Conservation (phyloP, 1,284 basidiomycete species). For the Trametes polyzona region DNA sequence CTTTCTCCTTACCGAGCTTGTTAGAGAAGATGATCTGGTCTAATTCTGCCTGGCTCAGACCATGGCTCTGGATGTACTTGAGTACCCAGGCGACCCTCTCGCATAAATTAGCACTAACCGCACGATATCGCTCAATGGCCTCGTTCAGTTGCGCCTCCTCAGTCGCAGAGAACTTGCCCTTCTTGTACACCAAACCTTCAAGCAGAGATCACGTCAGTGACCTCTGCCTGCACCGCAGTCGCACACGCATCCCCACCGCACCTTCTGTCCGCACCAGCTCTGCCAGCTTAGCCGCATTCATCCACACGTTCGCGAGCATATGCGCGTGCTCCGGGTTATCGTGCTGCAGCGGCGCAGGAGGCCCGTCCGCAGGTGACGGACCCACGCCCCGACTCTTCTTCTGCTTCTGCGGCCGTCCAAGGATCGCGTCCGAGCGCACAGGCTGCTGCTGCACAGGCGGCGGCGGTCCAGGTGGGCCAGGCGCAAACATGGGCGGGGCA, state of each 20-base stretch:
- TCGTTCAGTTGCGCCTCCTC: constrained; percentile 68
- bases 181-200: constrained; percentile 78
- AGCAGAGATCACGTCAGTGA: constrained; percentile 12
- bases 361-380: constrained; percentile 27
- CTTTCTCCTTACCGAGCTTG: constrained; percentile 61
- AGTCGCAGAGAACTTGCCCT: constrained; percentile 80
- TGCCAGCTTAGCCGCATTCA: constrained; percentile 66
- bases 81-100: neutral
- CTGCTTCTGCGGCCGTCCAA: constrained; percentile 41
- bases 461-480: constrained; percentile 34
- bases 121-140: constrained; percentile 67
- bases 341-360: constrained; percentile 19
- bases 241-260: constrained; percentile 32
- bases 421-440: constrained; percentile 44
- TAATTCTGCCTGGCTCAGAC: constrained; percentile 56
- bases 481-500: constrained; percentile 38
- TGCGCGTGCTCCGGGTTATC: constrained; percentile 50
- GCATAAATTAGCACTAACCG: constrained; percentile 44
- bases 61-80: constrained; percentile 43
- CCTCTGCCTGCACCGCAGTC: neutral
- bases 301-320: constrained; percentile 72
- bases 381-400: constrained; percentile 32
- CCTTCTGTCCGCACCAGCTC: constrained; percentile 71
- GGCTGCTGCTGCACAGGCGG: constrained; percentile 42
- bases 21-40: constrained; percentile 66